A percentile compares a stretch with the other conserved stretches of the same genome.
Conservation (phyloP, 2,329 filamentous ascomycete genomes). For the Colletotrichum agaves region DNA sequence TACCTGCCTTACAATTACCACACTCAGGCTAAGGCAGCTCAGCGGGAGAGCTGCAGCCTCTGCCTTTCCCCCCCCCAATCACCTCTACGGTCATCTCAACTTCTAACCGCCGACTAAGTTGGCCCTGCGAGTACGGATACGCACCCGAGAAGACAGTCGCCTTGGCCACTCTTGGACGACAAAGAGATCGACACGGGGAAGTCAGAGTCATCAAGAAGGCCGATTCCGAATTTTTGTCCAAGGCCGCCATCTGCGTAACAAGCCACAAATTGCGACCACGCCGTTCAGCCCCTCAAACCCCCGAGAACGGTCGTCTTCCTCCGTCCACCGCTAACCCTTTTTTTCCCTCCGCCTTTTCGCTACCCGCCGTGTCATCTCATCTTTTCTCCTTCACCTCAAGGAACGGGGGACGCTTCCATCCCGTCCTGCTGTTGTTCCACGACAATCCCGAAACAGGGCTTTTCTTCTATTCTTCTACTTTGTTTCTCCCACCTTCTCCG, state of each 20-base stretch:
- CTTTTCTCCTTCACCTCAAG: conserved; percentile 1
- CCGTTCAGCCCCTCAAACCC: conserved; percentile 30
- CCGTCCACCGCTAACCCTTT: conserved; percentile 7
- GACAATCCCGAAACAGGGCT: neutral
- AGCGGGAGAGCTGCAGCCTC: neutral
- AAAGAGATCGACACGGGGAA: conserved; percentile 7
- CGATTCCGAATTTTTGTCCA: neutral
- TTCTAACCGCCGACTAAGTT: neutral
- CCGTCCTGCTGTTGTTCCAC: neutral
- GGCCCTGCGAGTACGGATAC: neutral
- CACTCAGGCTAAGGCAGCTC: too few species aligned
- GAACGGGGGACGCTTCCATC: neutral
- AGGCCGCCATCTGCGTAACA: conserved; percentile 27
- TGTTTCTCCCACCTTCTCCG: neutral
- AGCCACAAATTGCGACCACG: conserved; percentile 30
- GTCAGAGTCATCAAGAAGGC: conserved; percentile 8
- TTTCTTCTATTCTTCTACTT: neutral
- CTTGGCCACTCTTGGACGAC: neutral
- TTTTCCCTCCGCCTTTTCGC: neutral
- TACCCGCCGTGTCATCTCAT: conserved; percentile 7
- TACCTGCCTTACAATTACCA: neutral
- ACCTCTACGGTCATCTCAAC: neutral
- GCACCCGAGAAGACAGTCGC: neutral
- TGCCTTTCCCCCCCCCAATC: neutral
- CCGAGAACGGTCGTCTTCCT: conserved; percentile 18